phyloP scores from a whole-genome alignment of 2,329 filamentous ascomycete species.

The Apiospora aurea region DNA sequence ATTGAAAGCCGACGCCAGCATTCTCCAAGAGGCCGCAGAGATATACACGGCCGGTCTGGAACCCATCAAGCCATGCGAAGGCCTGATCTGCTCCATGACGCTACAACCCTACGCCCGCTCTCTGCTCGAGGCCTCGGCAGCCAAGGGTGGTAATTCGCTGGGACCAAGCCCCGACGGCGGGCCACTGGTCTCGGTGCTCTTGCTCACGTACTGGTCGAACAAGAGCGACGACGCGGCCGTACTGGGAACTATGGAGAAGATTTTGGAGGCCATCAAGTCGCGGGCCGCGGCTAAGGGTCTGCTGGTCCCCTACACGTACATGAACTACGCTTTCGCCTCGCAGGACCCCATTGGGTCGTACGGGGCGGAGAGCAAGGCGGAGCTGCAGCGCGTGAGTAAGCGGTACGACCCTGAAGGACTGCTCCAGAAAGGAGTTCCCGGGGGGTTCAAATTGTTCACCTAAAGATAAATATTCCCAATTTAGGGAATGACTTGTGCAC shows the following conservation, averaged over 20 bases:
- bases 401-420: slow-evolving; percentile 29
- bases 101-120: slow-evolving; percentile 31
- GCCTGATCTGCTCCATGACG: slow-evolving; percentile 28
- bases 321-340: slow-evolving; percentile 32
- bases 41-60: slow-evolving; percentile 24
- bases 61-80: slow-evolving; percentile 18
- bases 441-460: slow-evolving; percentile 32
- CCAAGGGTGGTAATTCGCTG: slow-evolving; percentile 24
- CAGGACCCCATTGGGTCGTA: slow-evolving; percentile 34
- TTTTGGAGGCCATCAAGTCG: slow-evolving; percentile 30
- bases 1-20: slow-evolving; percentile 25
- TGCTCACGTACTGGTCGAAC: slow-evolving; percentile 26
- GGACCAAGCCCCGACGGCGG: slow-evolving; percentile 25
- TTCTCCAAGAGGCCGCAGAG: slow-evolving; percentile 23
- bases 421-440: slow-evolving; percentile 30
- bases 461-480: neutral
- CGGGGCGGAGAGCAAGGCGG: slow-evolving; percentile 28
- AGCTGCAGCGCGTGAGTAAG: slow-evolving; percentile 25
- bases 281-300: neutral
- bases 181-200: slow-evolving; percentile 24
- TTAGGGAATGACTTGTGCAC: too few species aligned
- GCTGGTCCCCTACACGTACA: slow-evolving; percentile 29
- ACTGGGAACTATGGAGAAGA: slow-evolving; percentile 24
- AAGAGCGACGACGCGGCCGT: slow-evolving; percentile 27
- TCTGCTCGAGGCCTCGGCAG: slow-evolving; percentile 26